Percentiles rank a stretch among this genome's conserved stretches.
Conservation (phyloP, 192 early-diverging fungal genomes). For the Entomortierella chlamydospora region DNA sequence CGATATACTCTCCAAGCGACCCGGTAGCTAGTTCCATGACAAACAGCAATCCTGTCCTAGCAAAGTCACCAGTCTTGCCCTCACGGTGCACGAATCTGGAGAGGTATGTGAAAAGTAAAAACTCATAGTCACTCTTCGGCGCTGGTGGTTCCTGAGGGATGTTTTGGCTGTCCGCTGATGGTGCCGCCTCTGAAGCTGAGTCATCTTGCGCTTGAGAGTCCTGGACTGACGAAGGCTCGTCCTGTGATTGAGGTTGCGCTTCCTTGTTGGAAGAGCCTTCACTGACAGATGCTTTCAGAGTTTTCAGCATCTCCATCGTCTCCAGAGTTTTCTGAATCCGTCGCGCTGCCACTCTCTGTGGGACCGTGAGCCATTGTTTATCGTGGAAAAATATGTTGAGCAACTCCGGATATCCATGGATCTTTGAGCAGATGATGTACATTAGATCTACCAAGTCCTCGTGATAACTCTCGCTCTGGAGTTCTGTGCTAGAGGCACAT, state of each 20-base stretch:
- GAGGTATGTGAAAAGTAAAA: constrained; percentile 90
- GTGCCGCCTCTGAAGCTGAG: not conserved
- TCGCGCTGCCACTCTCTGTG: constrained; percentile 55
- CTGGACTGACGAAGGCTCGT: constrained; percentile 18
- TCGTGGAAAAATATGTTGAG: constrained; percentile 84
- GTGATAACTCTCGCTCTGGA: constrained; percentile 63
- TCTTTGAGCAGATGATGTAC: constrained; percentile 84
- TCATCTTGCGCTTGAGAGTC: constrained; percentile 17
- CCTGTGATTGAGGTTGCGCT: constrained; percentile 9
- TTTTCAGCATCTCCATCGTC: constrained; percentile 48
- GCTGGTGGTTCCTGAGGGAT: constrained; percentile 42
- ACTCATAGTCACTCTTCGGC: constrained; percentile 74
- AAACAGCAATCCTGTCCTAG: constrained; percentile 86
- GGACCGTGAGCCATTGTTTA: constrained; percentile 69
- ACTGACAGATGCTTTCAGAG: constrained; percentile 1
- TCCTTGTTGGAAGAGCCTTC: constrained; percentile 3
- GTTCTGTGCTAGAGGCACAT: constrained; percentile 67
- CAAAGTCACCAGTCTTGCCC: constrained; percentile 86
- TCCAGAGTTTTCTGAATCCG: constrained; percentile 35
- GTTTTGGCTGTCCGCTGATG: constrained; percentile 37
- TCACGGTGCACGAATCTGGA: constrained; percentile 91
- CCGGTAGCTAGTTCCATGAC: constrained; percentile 83
- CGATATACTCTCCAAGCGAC: constrained; percentile 85
- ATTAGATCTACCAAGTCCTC: constrained; percentile 78
- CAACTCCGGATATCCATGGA: constrained; percentile 78